Conservation (phyloP, 352 stramenopile species). For the Globisporangium carolinianum region DNA sequence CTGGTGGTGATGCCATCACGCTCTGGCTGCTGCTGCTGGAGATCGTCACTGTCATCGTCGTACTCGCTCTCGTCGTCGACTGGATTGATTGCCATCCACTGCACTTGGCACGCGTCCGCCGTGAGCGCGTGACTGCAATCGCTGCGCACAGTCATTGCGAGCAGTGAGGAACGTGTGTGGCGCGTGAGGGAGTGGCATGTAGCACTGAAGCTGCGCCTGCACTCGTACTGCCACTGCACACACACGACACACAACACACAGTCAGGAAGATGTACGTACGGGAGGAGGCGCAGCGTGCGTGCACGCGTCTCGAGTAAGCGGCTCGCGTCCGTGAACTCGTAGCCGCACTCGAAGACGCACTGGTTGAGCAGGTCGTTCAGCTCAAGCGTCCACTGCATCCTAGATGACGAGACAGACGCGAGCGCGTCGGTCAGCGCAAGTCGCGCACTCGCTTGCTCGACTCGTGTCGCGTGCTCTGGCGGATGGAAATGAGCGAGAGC, state of each 20-base stretch:
- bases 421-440: too few relatives aligned
- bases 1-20: not conserved
- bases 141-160: not conserved
- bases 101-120: slow-evolving; percentile 43
- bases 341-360: slow-evolving; percentile 67
- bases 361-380: slow-evolving; percentile 64
- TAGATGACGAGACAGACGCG: too few relatives aligned
- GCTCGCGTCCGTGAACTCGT: slow-evolving; percentile 52
- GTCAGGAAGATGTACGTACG: slow-evolving; percentile 15
- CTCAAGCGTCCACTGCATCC: slow-evolving; percentile 60
- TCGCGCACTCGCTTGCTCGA: too few relatives aligned
- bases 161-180: not conserved
- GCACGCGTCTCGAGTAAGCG: slow-evolving; percentile 31
- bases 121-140: slow-evolving; percentile 6
- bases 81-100: slow-evolving; percentile 68
- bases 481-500: too few relatives aligned
- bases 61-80: slow-evolving; percentile 25
- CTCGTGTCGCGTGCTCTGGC: too few relatives aligned
- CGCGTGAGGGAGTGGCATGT: too few relatives aligned
- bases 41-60: slow-evolving; percentile 2
- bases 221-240: not conserved
- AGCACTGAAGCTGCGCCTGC: too few relatives aligned
- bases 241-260: slow-evolving; percentile 1
- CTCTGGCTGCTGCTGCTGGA: too few relatives aligned
- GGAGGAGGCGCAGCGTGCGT: slow-evolving; percentile 32